phyloP scores from a whole-genome alignment of 768 basidiomycete genomes.

The Russula ochroleuca region DNA sequence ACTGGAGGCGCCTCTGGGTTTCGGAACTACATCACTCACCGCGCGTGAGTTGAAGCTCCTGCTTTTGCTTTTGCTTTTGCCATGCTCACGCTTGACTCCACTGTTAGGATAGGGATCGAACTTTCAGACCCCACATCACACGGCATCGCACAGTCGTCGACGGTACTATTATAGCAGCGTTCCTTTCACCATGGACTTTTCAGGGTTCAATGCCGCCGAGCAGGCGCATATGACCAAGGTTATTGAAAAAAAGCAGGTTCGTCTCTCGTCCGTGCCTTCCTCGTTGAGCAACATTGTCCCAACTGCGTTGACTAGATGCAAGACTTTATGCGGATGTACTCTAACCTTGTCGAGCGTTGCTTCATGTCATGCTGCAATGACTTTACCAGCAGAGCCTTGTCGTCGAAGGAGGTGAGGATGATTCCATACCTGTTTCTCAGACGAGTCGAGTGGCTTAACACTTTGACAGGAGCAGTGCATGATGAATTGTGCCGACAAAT shows the following conservation, averaged over 20 bases:
- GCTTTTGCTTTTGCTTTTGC: no score
- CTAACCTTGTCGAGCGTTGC: conserved; percentile 90
- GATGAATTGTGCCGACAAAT: conserved; percentile 94
- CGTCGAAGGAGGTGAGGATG: conserved; percentile 76
- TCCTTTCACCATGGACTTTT: conserved; percentile 87
- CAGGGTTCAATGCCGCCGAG: conserved; percentile 81
- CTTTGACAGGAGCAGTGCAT: conserved; percentile 74
- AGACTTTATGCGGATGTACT: conserved; percentile 95
- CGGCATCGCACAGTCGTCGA: no score
- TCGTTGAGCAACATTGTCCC: conserved; percentile 1
- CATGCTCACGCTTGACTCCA: no score
- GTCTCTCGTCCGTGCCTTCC: conserved; percentile 22
- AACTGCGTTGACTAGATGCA: conserved; percentile 67
- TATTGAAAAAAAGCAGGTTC: conserved; percentile 95
- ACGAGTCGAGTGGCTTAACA: conserved; percentile 2
- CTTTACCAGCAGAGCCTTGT: conserved; percentile 92
- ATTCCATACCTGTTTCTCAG: conserved; percentile 3
- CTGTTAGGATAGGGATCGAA: no score
- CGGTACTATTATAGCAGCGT: no score
- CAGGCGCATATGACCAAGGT: conserved; percentile 94
- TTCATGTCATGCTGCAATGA: conserved; percentile 95
- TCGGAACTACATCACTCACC: no score
- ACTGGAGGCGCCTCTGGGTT: no score
- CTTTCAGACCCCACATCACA: no score
- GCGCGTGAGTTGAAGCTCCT: no score